Base-by-base conservation (phyloP, 768 basidiomycete genomes). In the Aureoboletus auriporus region DNA sequence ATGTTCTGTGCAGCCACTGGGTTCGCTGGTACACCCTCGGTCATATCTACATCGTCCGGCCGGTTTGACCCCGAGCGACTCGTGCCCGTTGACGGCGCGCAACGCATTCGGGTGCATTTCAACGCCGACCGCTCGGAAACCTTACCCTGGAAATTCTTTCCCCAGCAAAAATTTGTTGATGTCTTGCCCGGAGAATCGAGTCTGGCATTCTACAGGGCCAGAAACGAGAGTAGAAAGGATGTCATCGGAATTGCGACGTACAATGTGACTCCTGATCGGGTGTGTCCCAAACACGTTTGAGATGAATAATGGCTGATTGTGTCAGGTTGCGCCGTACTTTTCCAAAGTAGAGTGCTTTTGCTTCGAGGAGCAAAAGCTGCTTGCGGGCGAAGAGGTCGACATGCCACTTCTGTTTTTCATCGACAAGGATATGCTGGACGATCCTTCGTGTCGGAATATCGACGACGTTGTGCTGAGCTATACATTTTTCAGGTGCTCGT, bases 341-440 rank as follows among this genome's bases (percentile, higher is more conserved):
- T 93, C 94, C 43, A 99, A 99, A 72, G 93, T 99, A 11, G 96
- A 99, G 67, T 99, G 96, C 57, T 99, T 99, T 74, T 99, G 96
- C 69, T 99, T 99, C 57, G 96, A 99, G 66, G 96, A 99, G 65
- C 96, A 99, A 69, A 89, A 85, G 58, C 80, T 99, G 9, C 74
- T 96, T 23, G 93, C 94, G 0, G 86, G 87, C 27, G 96, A 99
- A 71, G 93, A 97, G 69, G 89, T 99, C 30, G 96, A 99, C 68
- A 91, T 99, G 80, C 96, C 96, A 3, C 77, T 99, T 16, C 79
- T 99, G 47, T 99, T 99, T 73, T 99, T 99, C 75, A 95, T 99
- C 57, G 96, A 99, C 74, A 89, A 92, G 55, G 96, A 98, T 64
- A 84, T 96, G 46, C 74, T 94, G 33, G 94, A 99, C 38, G 96